Base-by-base conservation (phyloP, 192 early-diverging fungal species). In the Ramicandelaber brevisporus region DNA sequence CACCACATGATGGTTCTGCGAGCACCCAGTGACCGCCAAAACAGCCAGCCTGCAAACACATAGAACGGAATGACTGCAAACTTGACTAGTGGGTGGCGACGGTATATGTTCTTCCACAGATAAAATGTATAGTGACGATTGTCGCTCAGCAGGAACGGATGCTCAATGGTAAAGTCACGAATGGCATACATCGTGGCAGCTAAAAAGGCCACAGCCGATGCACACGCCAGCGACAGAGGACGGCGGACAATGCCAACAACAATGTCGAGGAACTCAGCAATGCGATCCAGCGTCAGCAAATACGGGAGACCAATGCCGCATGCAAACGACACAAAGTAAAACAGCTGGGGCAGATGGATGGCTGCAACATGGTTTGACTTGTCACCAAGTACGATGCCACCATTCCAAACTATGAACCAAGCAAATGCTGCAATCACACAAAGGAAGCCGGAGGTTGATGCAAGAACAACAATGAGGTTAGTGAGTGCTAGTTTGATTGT, bases 61-160 rank as follows among this genome's bases (percentile, higher is more conserved):
- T 92, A 96, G 4, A 21, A 36, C 0, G 84, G 81, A 0, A 74
- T 46, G 4, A 74, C 35, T 0, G 48, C 26, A 38, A 78, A 89
- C 6, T 63, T 53, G 2, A 53, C 33, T 0, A 27, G 27, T 35
- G 49, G 37, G 28, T 73, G 59, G 7, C 52, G 40, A 0, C 61
- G 64, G 30, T 69, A 82, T 1, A 84, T 21, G 28, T 75, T 60
- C 38, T 70, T 79, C 81, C 85, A 93, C 19, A 97, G 21, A 45
- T 97, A 97, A 43, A 97, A 97, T 4, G 80, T 65, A 35, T 79
- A 88, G 57, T 97, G 90, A 17, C 90, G 63, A 44, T 97, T 97
- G 43, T 97, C 90, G 39, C 73, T 68, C 14, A 92, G 57, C 28
- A 97, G 46, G 45, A 90, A 97, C 25, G 84, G 81, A 39, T 97